Evolutionary conservation across 306 rosid genomes (phyloP), one percentile per base, ranked within the genome.

Genomic region (Dalbergia oliveri): DNA sequence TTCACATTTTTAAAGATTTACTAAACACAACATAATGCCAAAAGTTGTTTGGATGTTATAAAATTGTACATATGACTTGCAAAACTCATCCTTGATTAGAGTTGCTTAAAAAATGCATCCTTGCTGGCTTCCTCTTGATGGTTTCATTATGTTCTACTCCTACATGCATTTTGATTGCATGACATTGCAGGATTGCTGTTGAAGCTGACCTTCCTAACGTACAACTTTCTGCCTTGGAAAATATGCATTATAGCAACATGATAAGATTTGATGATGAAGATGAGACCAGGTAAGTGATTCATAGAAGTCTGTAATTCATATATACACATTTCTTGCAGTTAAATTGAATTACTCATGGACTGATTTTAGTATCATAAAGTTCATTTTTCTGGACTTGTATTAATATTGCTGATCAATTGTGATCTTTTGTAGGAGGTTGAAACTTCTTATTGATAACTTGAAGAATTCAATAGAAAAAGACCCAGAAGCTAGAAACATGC

Each of bases 181-280:
- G 81, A 56, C 81, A 37, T 78, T 80, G 51, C 91, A 95, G 99
- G 88, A 86, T 95, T 76, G 91, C 98, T 79, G 72, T 82, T 79
- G 92, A 93, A 77, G 93, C 93, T 33, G 81, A 88, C 67, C 89
- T 90, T 81, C 91, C 91, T 78, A 67, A 79, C n/a, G 43, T 83
- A 57, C 95, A 95, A 82, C 96, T 91, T 81, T 77, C 84, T 51
- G 99, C 97, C 19, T 89, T 95, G 79, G 96, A 95, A 81, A 93
- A 93, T 75, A 95, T 95, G 99, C 98, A 95, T 69, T 93, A 95
- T 75, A 88, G 88, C 89, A 87, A 93, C 79, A 85, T 93, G 97
- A 90, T 91, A 68, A 86, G 99, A 84, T 91, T 93, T 87, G 94
- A 91, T 77, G 76, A 93, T 77, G 88, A 87, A 74, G 87, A 84